Base-by-base conservation (phyloP, 2,329 filamentous ascomycete genomes). In the Zymoseptoria crescenta region DNA sequence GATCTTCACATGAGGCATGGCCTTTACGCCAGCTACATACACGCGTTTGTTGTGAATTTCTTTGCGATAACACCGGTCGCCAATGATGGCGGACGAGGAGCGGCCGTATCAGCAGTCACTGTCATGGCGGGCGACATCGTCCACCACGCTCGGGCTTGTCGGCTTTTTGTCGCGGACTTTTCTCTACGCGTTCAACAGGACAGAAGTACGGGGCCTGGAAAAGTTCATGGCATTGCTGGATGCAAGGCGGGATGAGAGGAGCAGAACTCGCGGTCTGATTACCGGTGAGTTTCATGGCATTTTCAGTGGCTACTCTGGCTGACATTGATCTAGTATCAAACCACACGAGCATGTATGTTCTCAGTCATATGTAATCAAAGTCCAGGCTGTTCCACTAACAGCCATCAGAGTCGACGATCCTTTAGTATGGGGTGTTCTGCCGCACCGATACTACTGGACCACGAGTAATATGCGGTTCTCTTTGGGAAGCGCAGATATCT, bases 401-500 rank as follows among this genome's bases (percentile, higher is more conserved):
- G 56, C 49, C 52, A 49, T 64, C 73, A 96, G 93, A 60, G 77
- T 97, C 67, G 94, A 99, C 75, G 94, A 99, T 76, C 94, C 94
- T 27, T 76, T 97, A 59, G 86, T 96, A 67, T 99, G 93, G 93
- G 94, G 93, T 19, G 84, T 91, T 41, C 77, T 99, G 3, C 94
- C 94, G 1, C 74, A 89, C 52, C 81, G 82, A 54, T 90, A 94
- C 70, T 78, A 83, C 64, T 85, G 88, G 69, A 84, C 86, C 60
- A 84, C 88, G 20, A 79, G 82, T 58, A 94, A 92, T 71, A 81
- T 91, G 69, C 85, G 94, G 72, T 97, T 92, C 91, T 85, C 87
- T 8, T 82, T 99, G 57, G 94, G 90, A 24, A 95, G 91, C 68
- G 90, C 96, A 73, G 94, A 99, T 74, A 92, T 99, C 61, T 96